A percentile compares a stretch with the other conserved stretches of the same genome.
Evolutionary conservation across 2,329 filamentous ascomycete species (phyloP).

Genomic region (Aspergillus sp.): DNA sequence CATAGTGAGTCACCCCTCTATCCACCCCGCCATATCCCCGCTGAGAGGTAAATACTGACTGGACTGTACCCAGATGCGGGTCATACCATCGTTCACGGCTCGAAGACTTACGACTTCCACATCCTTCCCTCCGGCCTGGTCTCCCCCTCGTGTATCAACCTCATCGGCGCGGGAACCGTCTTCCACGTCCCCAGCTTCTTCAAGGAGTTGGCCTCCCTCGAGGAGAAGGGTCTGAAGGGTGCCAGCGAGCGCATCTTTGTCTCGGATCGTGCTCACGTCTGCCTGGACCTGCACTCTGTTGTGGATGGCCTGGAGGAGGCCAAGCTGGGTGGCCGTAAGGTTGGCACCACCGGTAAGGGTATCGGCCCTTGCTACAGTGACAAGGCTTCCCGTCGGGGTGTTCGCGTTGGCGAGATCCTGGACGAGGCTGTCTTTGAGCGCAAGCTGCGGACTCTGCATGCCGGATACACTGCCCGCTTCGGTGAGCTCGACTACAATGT

Average conservation of each 20-base stretch:
- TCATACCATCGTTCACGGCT: constrained; percentile 49
- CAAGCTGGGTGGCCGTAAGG: constrained; percentile 44
- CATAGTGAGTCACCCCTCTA: constrained; percentile 40
- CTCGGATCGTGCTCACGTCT: constrained; percentile 47
- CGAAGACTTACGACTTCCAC: constrained; percentile 50
- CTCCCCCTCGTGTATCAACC: constrained; percentile 46
- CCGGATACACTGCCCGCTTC: constrained; percentile 57
- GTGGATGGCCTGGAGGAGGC: constrained; percentile 49
- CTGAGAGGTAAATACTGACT: background rate
- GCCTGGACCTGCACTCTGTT: constrained; percentile 46
- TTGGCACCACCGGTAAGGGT: constrained; percentile 51
- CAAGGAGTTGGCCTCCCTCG: constrained; percentile 45
- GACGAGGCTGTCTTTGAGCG: constrained; percentile 56
- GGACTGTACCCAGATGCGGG: constrained; percentile 37
- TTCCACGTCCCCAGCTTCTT: constrained; percentile 50
- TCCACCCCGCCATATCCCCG: background rate
- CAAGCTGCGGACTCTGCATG: constrained; percentile 53
- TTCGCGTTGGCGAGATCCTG: constrained; percentile 59
- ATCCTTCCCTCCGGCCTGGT: constrained; percentile 48
- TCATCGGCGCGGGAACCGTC: constrained; percentile 49
- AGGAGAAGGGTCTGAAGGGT: constrained; percentile 44
- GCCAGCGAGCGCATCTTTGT: constrained; percentile 46
- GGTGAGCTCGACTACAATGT: constrained; percentile 60
- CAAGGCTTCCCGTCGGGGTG: constrained; percentile 60
- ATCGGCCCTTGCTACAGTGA: constrained; percentile 62